Conservation (phyloP, 495 filamentous ascomycete species). For the Penicillium waksmanii region DNA sequence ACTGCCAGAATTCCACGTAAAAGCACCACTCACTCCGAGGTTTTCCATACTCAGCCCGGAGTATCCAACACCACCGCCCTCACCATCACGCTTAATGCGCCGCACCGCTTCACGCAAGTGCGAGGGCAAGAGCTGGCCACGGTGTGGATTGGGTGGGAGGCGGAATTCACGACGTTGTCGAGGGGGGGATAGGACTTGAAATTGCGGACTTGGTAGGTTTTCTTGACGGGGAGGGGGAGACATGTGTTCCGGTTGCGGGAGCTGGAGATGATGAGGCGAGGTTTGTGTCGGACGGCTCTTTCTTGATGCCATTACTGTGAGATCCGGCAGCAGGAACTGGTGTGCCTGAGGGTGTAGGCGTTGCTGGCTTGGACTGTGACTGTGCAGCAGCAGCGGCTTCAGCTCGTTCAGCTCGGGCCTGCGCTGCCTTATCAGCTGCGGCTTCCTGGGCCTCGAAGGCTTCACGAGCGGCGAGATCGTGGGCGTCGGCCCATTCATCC, state of each 20-base stretch:
- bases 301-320: slow-evolving; percentile 29
- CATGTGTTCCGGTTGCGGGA: background rate
- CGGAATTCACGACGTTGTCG: slow-evolving; percentile 33
- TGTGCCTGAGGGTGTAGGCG: slow-evolving; percentile 23
- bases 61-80: slow-evolving; percentile 71
- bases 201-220: background rate
- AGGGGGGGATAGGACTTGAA: slow-evolving; percentile 16
- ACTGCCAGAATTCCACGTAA: slow-evolving; percentile 54
- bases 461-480: slow-evolving; percentile 41
- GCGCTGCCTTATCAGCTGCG: slow-evolving; percentile 44
- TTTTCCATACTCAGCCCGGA: slow-evolving; percentile 73
- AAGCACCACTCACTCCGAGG: slow-evolving; percentile 64
- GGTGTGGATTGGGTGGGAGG: slow-evolving; percentile 50
- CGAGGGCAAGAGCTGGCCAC: slow-evolving; percentile 77
- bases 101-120: slow-evolving; percentile 81
- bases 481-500: slow-evolving; percentile 69
- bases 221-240: slow-evolving; percentile 12
- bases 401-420: slow-evolving; percentile 35
- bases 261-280: slow-evolving; percentile 18
- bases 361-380: slow-evolving; percentile 19
- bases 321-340: slow-evolving; percentile 12
- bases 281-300: slow-evolving; percentile 26
- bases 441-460: slow-evolving; percentile 39
- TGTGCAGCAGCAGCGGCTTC: slow-evolving; percentile 6
- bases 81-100: slow-evolving; percentile 67